Base-by-base conservation (phyloP, 352 stramenopile species). In the Pythium rishiriense region DNA sequence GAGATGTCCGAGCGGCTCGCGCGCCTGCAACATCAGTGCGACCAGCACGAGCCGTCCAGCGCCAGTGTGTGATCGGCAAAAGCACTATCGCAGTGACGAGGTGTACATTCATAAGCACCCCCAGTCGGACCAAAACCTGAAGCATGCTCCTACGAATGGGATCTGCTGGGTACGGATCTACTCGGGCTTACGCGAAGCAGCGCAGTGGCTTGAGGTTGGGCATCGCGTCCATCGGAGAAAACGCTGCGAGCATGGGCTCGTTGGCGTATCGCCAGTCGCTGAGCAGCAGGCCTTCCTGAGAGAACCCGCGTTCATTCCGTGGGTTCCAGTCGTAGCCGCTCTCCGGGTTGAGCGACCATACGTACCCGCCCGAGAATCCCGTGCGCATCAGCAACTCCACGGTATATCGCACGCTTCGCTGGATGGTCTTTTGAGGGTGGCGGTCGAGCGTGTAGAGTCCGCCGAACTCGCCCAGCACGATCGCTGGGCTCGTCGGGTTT, bases 341-440 rank as follows among this genome's bases (percentile, higher is more conserved):
- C 63, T 92, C 79, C 1, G 83, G 79, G 45, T 90, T 90, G 37
- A 93, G 64, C 28, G 79, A 87, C 78, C 83, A 91, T 15, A 85
- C 72, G 48, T 87, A 93, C 22, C 80, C 83, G 6, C 81, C 83
- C 0, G 73, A 57, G 41, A 80, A 88, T 14, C 75, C 69, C 3
- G 65, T 64, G 12, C 69, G 71, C 24, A 75, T 49, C 35, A 91
- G 65, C 29, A 88, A 61, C 26, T 87, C 62, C 50, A 91, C 81
- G 0, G 69, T 87, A 49, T 65, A 79, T 28, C 81, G 66, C 3
- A 78, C 74, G 21, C 61, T 75, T 15, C 84, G 75, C 58, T 80
- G 69, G 17, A 75, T 88, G 4, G 84, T 90, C 55, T 78, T 77
- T 41, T 79, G 57, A 0, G 78, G 75, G 45, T 87, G 68, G 17